Evolutionary conservation across 164 flowering plant species (phyloP).

Genomic region (Paratinospora sagittata): DNA sequence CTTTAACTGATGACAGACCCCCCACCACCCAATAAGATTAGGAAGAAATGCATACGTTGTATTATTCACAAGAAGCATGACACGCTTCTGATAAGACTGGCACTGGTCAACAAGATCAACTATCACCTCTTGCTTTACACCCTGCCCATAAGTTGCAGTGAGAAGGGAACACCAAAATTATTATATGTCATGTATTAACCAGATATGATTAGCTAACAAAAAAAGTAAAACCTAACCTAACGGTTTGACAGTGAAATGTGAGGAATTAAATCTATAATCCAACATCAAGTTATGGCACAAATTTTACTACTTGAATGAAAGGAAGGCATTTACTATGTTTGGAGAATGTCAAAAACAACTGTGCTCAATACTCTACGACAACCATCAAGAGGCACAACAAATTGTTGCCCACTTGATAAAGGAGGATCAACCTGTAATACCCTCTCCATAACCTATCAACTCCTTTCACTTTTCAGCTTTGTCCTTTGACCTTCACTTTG

Average conservation of each 20-base stretch:
- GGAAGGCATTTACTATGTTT: neutral
- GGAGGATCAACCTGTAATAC: neutral
- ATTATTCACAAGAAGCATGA: slow-evolving; percentile 71
- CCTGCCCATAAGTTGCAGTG: slow-evolving; percentile 37
- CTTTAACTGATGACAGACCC: neutral
- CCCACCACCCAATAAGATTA: no score
- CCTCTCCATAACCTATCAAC: slow-evolving; percentile 1
- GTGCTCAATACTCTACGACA: neutral
- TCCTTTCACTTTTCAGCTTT: neutral
- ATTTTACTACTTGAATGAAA: neutral
- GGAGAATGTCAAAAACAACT: neutral
- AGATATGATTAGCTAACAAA: neutral
- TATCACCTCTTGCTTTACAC: slow-evolving; percentile 71
- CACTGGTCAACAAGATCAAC: slow-evolving; percentile 96
- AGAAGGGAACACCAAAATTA: slow-evolving; percentile 8
- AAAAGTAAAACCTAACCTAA: neutral
- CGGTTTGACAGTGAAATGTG: neutral
- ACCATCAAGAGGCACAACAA: neutral
- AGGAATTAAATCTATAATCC: neutral
- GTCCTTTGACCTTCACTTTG: neutral
- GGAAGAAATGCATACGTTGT: slow-evolving; percentile 46
- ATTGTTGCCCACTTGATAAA: neutral
- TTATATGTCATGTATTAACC: no score
- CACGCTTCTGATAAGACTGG: slow-evolving; percentile 78
- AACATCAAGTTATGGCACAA: neutral